Conservation (phyloP, 345 rosid species). For the Boechera retrofracta region DNA sequence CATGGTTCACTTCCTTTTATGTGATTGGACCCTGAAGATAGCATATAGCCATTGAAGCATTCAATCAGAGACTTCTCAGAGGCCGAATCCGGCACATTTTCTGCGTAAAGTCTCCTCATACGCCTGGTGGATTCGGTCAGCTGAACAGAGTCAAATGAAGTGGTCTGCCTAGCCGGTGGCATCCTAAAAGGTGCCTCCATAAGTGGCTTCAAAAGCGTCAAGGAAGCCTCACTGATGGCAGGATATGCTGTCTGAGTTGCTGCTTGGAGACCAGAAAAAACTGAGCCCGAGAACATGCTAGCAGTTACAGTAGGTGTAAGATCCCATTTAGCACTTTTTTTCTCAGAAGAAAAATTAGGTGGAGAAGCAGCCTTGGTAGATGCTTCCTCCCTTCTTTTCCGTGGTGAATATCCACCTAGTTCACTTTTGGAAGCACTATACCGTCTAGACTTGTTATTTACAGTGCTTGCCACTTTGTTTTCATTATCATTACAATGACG, state of each 20-base stretch:
- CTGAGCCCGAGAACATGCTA: slow-evolving; percentile 44
- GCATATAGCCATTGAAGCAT: slow-evolving; percentile 65
- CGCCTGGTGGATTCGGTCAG: slow-evolving; percentile 86
- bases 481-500: slow-evolving; percentile 54
- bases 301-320: slow-evolving; percentile 55
- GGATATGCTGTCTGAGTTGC: slow-evolving; percentile 52
- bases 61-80: slow-evolving; percentile 81
- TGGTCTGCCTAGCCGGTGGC: slow-evolving; percentile 47
- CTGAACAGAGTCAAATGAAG: slow-evolving; percentile 71
- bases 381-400: slow-evolving; percentile 76
- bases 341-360: slow-evolving; percentile 65
- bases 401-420: slow-evolving; percentile 94
- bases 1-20: slow-evolving; percentile 78
- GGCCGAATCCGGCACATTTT: slow-evolving; percentile 76
- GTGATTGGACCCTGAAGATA: slow-evolving; percentile 70
- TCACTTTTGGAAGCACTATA: slow-evolving; percentile 66
- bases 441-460: slow-evolving; percentile 56
- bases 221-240: slow-evolving; percentile 51
- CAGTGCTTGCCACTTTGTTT: slow-evolving; percentile 51
- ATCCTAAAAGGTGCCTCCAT: slow-evolving; percentile 48
- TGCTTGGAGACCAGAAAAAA: slow-evolving; percentile 52
- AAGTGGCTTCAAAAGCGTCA: slow-evolving; percentile 50
- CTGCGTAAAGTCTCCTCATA: slow-evolving; percentile 87
- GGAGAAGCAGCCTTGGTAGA: slow-evolving; percentile 77
- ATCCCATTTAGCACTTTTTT: slow-evolving; percentile 86